phyloP scores from a whole-genome alignment of 495 filamentous ascomycete genomes.

The Lasiosphaeriaceae sp. region DNA sequence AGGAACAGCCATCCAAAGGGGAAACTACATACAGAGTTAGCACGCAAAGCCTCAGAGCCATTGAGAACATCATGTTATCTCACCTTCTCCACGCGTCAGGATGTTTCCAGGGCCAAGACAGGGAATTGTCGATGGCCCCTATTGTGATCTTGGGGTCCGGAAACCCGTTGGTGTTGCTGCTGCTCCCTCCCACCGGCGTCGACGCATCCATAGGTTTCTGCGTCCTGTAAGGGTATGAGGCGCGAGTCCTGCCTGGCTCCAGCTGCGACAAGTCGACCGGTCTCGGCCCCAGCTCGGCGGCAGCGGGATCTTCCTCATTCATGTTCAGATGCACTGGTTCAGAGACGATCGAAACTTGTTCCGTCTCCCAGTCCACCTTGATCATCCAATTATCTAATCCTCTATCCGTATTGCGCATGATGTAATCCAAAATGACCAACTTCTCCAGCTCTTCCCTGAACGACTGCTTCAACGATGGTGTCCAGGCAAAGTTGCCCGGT shows the following conservation, averaged over 20 bases:
- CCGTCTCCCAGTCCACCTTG: slow-evolving; percentile 78
- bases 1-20: slow-evolving; percentile 98
- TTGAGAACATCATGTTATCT: background rate
- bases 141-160: slow-evolving; percentile 65
- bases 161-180: slow-evolving; percentile 10
- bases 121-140: slow-evolving; percentile 94
- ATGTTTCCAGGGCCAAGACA: slow-evolving; percentile 99
- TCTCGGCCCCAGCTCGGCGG: slow-evolving; percentile 48
- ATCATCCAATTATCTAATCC: slow-evolving; percentile 99
- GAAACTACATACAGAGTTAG: slow-evolving; percentile 54
- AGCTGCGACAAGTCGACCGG: slow-evolving; percentile 52
- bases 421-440: slow-evolving; percentile 95
- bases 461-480: slow-evolving; percentile 78
- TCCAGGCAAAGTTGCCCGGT: slow-evolving; percentile 73
- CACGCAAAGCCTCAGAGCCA: background rate
- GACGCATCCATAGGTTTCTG: slow-evolving; percentile 82
- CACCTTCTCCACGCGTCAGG: slow-evolving; percentile 77
- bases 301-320: slow-evolving; percentile 33
- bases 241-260: slow-evolving; percentile 40
- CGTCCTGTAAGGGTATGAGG: slow-evolving; percentile 65
- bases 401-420: slow-evolving; percentile 98
- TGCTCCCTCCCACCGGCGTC: slow-evolving; percentile 51
- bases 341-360: slow-evolving; percentile 78
- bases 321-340: slow-evolving; percentile 70
- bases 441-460: slow-evolving; percentile 97